phyloP scores from a whole-genome alignment of 2,329 filamentous ascomycete genomes.

The Botrytis hyacinthi region DNA sequence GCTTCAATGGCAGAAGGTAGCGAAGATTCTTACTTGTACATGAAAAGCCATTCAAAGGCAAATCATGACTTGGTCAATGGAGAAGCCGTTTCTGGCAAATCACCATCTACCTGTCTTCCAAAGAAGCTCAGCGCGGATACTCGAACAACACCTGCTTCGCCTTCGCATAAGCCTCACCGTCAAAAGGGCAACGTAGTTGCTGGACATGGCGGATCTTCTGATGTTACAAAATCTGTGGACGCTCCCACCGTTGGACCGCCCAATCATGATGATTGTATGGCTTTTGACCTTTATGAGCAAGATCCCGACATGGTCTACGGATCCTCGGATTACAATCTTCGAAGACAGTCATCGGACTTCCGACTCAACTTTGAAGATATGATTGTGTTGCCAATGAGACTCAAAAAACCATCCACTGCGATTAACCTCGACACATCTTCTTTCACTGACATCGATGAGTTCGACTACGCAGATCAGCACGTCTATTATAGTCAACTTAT shows the following conservation, averaged over 20 bases:
- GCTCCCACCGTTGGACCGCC: background rate
- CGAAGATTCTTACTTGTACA: slow-evolving; percentile 20
- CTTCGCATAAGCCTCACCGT: background rate
- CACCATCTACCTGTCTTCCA: background rate
- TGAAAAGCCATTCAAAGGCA: slow-evolving; percentile 4
- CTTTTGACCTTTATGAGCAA: slow-evolving; percentile 21
- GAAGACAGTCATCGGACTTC: slow-evolving; percentile 9
- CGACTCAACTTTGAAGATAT: slow-evolving; percentile 19
- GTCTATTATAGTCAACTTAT: slow-evolving; percentile 9
- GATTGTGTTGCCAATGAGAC: slow-evolving; percentile 17
- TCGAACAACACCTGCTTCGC: background rate
- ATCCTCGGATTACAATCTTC: slow-evolving; percentile 6
- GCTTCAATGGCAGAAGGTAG: slow-evolving; percentile 16
- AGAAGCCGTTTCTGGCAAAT: background rate
- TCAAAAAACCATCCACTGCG: slow-evolving; percentile 3
- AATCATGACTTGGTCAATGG: background rate
- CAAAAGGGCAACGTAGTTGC: background rate
- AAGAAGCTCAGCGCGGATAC: slow-evolving; percentile 6
- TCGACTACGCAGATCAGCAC: slow-evolving; percentile 20
- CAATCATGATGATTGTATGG: slow-evolving; percentile 13
- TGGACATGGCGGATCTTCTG: too few relatives aligned
- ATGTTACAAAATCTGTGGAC: background rate
- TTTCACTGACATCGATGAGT: slow-evolving; percentile 15
- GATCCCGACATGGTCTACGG: slow-evolving; percentile 7
- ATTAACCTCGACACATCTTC: background rate